Percentiles rank a stretch among this genome's conserved stretches.
Conservation (phyloP, 306 rosid species). For the Rosa multiflora region DNA sequence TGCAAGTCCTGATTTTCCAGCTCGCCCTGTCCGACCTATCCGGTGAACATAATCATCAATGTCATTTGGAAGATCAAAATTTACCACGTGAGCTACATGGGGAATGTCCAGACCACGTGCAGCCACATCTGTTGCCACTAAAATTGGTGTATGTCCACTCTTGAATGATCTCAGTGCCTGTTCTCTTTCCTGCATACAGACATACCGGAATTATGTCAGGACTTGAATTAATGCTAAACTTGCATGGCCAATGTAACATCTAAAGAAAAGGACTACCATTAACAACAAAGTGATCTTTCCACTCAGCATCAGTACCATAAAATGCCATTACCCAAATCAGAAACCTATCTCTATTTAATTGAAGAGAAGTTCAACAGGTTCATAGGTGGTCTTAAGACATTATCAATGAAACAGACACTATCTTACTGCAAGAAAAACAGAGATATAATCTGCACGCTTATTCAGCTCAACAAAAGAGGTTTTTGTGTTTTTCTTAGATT, state of each 20-base stretch:
- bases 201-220: conserved; percentile 5
- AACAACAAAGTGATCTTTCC: conserved; percentile 9
- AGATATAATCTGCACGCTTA: neutral
- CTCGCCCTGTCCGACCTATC: conserved; percentile 84
- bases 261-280: neutral
- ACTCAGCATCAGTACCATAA: conserved; percentile 10
- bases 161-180: conserved; percentile 70
- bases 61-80: conserved; percentile 81
- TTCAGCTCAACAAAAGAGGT: neutral
- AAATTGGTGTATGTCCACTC: conserved; percentile 71
- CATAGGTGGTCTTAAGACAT: neutral
- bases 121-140: conserved; percentile 88
- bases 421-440: neutral
- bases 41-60: conserved; percentile 83
- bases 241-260: neutral
- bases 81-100: conserved; percentile 75
- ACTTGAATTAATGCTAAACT: neutral
- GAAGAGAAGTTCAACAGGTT: neutral
- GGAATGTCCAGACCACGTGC: conserved; percentile 91
- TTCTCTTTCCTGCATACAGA: conserved; percentile 69
- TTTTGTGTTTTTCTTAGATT: neutral
- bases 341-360: neutral
- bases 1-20: conserved; percentile 79
- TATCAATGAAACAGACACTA: conserved; percentile 3
- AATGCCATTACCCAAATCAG: neutral